phyloP scores from a whole-genome alignment of 2,329 filamentous ascomycete genomes.

The Westerdykella aurantiaca region DNA sequence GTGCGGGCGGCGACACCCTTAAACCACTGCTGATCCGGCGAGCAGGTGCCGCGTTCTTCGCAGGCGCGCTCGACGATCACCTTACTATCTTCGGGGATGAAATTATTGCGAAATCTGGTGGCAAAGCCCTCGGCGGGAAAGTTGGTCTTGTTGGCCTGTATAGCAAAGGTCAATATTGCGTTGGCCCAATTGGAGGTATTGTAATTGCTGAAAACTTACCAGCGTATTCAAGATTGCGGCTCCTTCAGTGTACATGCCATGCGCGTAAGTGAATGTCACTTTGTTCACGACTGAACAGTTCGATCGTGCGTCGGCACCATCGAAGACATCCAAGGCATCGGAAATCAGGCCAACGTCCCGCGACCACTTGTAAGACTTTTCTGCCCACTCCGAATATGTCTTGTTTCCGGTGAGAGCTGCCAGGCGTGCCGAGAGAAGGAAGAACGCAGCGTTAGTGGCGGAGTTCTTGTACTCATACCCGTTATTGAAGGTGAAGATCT shows the following conservation, averaged over 20 bases:
- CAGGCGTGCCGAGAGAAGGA: constrained; percentile 70
- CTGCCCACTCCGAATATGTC: constrained; percentile 53
- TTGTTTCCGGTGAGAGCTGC: constrained; percentile 60
- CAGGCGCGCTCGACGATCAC: constrained; percentile 64
- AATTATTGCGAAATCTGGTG: constrained; percentile 3
- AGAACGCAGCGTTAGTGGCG: constrained; percentile 69
- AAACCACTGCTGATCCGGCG: constrained; percentile 60
- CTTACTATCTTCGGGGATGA: constrained; percentile 46
- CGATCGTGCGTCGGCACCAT: constrained; percentile 39
- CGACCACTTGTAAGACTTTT: constrained; percentile 55
- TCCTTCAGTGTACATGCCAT: constrained; percentile 46
- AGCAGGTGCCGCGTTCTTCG: constrained; percentile 53
- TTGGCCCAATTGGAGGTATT: constrained; percentile 11
- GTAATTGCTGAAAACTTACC: constrained; percentile 24
- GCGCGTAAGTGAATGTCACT: constrained; percentile 49
- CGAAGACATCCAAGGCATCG: constrained; percentile 45
- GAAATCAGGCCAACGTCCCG: constrained; percentile 43
- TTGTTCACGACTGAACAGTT: constrained; percentile 47
- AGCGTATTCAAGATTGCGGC: constrained; percentile 48
- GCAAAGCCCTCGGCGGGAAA: constrained; percentile 27
- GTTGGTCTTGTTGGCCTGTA: constrained; percentile 5
- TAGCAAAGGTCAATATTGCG: constrained; percentile 1
- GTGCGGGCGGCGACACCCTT: constrained; percentile 42
- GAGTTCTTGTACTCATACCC: constrained; percentile 76
- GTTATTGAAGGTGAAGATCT: constrained; percentile 68